A percentile compares a stretch with the other conserved stretches of the same genome.
phyloP scores from a whole-genome alignment of 169 alveolate genomes.

The Besnoitia besnoiti region DNA sequence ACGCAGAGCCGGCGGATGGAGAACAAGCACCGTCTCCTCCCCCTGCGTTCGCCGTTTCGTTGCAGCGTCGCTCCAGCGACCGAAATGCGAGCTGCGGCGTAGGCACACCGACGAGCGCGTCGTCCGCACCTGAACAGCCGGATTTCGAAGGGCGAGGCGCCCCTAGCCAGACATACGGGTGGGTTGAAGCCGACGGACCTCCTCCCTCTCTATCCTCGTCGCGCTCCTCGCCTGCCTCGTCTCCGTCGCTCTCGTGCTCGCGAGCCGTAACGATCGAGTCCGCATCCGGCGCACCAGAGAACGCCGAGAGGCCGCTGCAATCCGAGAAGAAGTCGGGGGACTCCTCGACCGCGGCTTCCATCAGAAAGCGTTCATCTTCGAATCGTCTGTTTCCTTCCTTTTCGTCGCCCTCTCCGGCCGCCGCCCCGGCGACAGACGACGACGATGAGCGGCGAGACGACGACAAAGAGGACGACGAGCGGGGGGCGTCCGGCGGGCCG shows the following conservation, averaged over 20 bases:
- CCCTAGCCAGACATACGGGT: no score
- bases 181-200: not conserved
- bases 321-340: no score
- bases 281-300: not conserved
- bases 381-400: not conserved
- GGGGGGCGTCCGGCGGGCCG: not conserved
- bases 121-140: no score
- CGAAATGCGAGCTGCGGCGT: no score
- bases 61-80: no score
- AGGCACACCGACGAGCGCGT: no score
- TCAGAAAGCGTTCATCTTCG: not conserved
- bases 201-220: not conserved
- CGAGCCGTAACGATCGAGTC: no score
- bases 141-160: no score
- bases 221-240: not conserved
- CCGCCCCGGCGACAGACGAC: not conserved
- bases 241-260: not conserved
- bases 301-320: not conserved
- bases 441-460: not conserved
- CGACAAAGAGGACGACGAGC: not conserved
- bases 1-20: no score
- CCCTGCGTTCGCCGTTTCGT: no score
- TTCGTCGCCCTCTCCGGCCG: not conserved
- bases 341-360: not conserved
- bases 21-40: no score